Conservation (phyloP, 2,329 filamentous ascomycete species). For the Colletotrichum zoysiae region DNA sequence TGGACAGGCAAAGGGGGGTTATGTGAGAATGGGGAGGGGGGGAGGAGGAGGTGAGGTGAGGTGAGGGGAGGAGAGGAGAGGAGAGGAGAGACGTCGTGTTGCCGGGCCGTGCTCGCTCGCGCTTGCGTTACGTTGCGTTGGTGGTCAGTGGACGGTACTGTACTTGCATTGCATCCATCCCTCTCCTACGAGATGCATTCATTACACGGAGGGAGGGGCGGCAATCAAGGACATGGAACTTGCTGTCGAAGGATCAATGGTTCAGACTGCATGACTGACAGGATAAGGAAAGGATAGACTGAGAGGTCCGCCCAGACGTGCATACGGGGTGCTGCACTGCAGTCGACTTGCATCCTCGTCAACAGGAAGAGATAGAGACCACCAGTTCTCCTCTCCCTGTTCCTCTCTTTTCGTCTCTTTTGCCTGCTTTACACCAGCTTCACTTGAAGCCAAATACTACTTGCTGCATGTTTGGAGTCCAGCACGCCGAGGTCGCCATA, state of each 20-base stretch:
- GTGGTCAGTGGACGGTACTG: constrained; percentile 18
- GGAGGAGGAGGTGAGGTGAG: background rate
- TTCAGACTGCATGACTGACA: background rate
- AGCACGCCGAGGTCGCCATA: background rate
- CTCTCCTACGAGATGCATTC: constrained; percentile 27
- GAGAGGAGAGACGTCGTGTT: background rate
- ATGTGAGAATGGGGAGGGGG: no score
- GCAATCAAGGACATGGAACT: background rate
- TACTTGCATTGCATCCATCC: constrained; percentile 38
- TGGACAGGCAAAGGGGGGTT: constrained; percentile 41
- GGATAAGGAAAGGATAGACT: background rate
- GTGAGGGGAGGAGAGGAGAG: background rate
- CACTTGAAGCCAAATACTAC: background rate
- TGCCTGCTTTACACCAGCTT: background rate
- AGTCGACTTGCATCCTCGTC: background rate
- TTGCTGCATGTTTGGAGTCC: background rate
- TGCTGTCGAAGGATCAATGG: background rate
- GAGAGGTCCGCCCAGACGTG: background rate
- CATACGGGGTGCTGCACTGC: background rate
- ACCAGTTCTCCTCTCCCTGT: no score
- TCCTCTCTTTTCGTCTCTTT: no score
- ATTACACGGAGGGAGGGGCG: background rate
- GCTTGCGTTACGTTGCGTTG: constrained; percentile 21
- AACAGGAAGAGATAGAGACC: background rate
- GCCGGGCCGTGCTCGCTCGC: constrained; percentile 24